phyloP scores from a whole-genome alignment of 805 yeast species.

The Saturnispora sanitii region DNA sequence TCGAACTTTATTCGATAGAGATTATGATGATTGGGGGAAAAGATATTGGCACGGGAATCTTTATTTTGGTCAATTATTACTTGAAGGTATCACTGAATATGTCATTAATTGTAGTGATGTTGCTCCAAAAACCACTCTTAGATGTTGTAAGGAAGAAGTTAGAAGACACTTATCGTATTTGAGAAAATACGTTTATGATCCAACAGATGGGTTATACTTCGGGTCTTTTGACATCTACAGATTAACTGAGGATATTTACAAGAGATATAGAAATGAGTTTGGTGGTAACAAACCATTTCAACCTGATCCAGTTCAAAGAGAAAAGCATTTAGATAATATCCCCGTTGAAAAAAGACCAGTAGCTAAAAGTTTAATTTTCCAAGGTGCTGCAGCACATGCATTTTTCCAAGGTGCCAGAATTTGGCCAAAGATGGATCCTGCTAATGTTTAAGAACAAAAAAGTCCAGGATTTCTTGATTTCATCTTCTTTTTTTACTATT shows the following conservation, averaged over 20 bases:
- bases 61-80: constrained; percentile 51
- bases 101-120: constrained; percentile 28
- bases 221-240: constrained; percentile 50
- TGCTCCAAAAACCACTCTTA: constrained; percentile 28
- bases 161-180: constrained; percentile 47
- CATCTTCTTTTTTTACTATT: neutral
- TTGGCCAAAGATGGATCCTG: constrained; percentile 30
- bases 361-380: constrained; percentile 41
- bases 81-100: constrained; percentile 63
- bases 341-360: constrained; percentile 26
- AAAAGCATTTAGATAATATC: constrained; percentile 29
- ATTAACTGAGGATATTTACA: constrained; percentile 41
- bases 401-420: constrained; percentile 61
- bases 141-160: constrained; percentile 31
- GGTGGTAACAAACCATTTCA: constrained; percentile 45
- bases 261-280: constrained; percentile 42
- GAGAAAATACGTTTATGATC: constrained; percentile 47
- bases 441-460: constrained; percentile 1
- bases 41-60: constrained; percentile 59
- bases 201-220: constrained; percentile 47
- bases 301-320: constrained; percentile 44
- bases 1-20: constrained; percentile 53
- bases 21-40: constrained; percentile 38
- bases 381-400: constrained; percentile 58
- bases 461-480: too few relatives aligned